A percentile compares a stretch with the other conserved stretches of the same genome.
Evolutionary conservation across 2,329 filamentous ascomycete species (phyloP).

Genomic region (Sporothrix sp.): DNA sequence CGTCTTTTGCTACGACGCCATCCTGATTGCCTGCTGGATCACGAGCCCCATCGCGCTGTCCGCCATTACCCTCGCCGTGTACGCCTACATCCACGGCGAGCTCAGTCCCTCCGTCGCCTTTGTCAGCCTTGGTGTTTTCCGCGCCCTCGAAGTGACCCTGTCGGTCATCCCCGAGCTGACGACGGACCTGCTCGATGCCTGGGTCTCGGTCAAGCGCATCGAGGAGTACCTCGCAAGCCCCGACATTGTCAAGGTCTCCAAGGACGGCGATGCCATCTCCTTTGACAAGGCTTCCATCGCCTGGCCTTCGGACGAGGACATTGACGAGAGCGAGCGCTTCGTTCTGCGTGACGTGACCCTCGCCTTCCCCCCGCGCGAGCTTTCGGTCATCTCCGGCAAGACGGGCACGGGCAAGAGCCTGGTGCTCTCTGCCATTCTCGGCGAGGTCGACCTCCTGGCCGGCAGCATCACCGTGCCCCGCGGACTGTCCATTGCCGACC

Average conservation of each 20-base stretch:
- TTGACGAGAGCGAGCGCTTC: constrained; percentile 51
- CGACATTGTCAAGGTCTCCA: constrained; percentile 48
- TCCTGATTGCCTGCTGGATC: constrained; percentile 59
- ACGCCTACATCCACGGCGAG: constrained; percentile 52
- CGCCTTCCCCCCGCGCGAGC: constrained; percentile 55
- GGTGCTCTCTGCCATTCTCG: constrained; percentile 62
- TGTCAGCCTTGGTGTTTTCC: constrained; percentile 66
- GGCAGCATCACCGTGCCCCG: constrained; percentile 50
- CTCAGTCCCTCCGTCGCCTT: constrained; percentile 68
- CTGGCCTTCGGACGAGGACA: constrained; percentile 59
- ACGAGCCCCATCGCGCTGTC: constrained; percentile 64
- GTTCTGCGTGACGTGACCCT: constrained; percentile 55
- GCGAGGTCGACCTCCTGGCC: constrained; percentile 60
- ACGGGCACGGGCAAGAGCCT: constrained; percentile 73
- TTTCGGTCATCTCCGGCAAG: constrained; percentile 67
- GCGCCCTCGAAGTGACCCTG: constrained; percentile 60
- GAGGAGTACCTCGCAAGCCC: constrained; percentile 59
- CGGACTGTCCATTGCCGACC: constrained; percentile 40
- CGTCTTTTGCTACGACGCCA: constrained; percentile 54
- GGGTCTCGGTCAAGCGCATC: constrained; percentile 63
- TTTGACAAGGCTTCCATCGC: constrained; percentile 61
- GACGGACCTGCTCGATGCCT: constrained; percentile 59
- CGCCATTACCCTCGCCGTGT: constrained; percentile 59
- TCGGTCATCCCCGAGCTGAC: constrained; percentile 64
- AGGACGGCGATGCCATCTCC: constrained; percentile 47